Conservation (phyloP, 495 filamentous ascomycete species). For the Bacidia rubella region DNA sequence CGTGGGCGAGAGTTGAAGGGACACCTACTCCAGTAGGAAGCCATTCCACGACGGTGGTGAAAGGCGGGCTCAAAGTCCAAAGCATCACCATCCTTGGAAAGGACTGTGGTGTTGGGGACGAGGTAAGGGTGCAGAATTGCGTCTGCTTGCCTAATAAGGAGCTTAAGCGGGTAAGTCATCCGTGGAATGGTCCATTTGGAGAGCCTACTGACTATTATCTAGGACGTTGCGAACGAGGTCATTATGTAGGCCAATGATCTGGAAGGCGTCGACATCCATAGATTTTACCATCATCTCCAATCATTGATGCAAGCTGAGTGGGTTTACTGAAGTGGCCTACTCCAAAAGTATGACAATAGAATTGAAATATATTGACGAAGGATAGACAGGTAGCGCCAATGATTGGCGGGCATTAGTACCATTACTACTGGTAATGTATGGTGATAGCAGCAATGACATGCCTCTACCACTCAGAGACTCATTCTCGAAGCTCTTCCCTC, state of each 20-base stretch:
- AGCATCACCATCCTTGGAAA: slow-evolving; percentile 97
- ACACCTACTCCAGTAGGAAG: slow-evolving; percentile 79
- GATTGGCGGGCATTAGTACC: too few species aligned
- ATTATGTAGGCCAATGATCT: slow-evolving; percentile 79
- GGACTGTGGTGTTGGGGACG: slow-evolving; percentile 88
- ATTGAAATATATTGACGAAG: too few species aligned
- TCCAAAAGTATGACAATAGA: too few species aligned
- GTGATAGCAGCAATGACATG: too few species aligned
- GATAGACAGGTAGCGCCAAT: too few species aligned
- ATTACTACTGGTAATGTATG: too few species aligned
- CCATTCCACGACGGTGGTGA: slow-evolving; percentile 88
- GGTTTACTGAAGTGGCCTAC: too few species aligned
- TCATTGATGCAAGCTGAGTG: too few species aligned
- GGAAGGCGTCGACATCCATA: too few species aligned
- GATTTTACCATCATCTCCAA: too few species aligned
- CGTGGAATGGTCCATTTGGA: not conserved
- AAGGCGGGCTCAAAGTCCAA: slow-evolving; percentile 97
- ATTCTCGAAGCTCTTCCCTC: too few species aligned
- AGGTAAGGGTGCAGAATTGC: slow-evolving; percentile 96
- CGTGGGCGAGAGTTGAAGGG: slow-evolving; percentile 95
- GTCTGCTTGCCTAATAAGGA: slow-evolving; percentile 98
- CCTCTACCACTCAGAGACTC: too few species aligned
- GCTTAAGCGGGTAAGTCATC: slow-evolving; percentile 74
- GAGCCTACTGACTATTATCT: slow-evolving; percentile 5
- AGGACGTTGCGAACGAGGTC: slow-evolving; percentile 89